Base-by-base conservation (phyloP, 164 flowering plant genomes). In the Vitis amurensis region DNA sequence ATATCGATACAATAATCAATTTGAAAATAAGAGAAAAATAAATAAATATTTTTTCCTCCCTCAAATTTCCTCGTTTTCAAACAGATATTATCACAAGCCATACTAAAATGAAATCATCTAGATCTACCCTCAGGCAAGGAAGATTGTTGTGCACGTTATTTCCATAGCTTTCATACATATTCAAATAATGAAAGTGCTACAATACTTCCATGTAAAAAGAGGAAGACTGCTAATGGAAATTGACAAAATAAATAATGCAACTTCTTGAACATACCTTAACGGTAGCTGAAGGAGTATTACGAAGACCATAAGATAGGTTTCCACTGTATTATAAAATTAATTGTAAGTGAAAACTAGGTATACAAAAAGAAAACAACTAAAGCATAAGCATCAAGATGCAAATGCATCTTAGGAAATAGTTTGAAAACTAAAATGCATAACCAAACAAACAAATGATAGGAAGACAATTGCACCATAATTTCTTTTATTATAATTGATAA, bases 251-350 rank as follows among this genome's bases (percentile, higher is more conserved):
- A 60, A 14, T 6, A 19, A 23, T 17, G 55, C 8, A 23, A 72
- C 30, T 15, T 72, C 37, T 59, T 8, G 23, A 49, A 66, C 76
- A 64, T 81, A 94, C 99, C 94, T 73, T 63, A 56, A 89, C 59
- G 63, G 81, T 79, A 63, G 97, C 87, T 61, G 88, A 82, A 44
- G 88, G 69, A 67, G 96, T 89, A 78, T 88, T 91, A 19, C 99
- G 94, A 65, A 94, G 99, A 61, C 97, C 97, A 77, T 79, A 80
- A 59, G 99, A 88, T 70, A 79, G 37, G 73, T 83, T 87, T 57
- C 99, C 99, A 81, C 99, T 94, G 59, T 76, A 79, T 29, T 9
- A 58, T 7, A 60, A 61, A 74, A 50, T 3, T 16, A 51, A 44
- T 8, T 3, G 66, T 52, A n/a, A 68, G 48, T 4, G 11, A 10